Evolutionary conservation across 2,329 filamentous ascomycete genomes (phyloP).

Genomic region (Exophiala aquamarina): DNA sequence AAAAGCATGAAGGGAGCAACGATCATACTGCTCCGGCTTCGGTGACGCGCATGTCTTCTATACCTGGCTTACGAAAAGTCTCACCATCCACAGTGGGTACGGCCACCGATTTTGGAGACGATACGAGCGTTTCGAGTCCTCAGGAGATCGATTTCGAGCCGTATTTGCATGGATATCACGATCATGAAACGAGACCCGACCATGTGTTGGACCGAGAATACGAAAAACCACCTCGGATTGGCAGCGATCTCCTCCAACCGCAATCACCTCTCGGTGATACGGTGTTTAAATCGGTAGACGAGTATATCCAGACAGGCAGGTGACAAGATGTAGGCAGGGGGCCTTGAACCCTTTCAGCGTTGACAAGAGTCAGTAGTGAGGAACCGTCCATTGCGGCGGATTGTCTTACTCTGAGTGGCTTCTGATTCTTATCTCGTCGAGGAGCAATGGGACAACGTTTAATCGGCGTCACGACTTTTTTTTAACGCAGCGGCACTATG

Average conservation of each 20-base stretch:
- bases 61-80: conserved; percentile 18
- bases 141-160: conserved; percentile 10
- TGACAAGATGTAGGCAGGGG: not conserved
- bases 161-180: not conserved
- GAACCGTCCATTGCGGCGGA: not conserved
- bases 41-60: conserved; percentile 4
- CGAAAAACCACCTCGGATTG: conserved; percentile 23
- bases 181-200: not conserved
- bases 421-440: too few species aligned
- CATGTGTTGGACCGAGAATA: not conserved
- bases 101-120: conserved; percentile 15
- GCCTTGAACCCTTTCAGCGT: too few species aligned
- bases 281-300: conserved; percentile 16
- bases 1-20: conserved; percentile 8
- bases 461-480: too few species aligned
- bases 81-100: conserved; percentile 22
- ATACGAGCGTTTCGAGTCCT: conserved; percentile 17
- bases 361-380: too few species aligned
- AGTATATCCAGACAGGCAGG: conserved; percentile 6
- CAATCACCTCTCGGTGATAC: conserved; percentile 17
- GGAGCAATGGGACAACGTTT: too few species aligned
- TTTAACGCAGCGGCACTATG: too few species aligned
- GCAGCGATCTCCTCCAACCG: conserved; percentile 25
- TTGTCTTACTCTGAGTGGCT: too few species aligned
- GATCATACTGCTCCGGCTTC: conserved; percentile 3